Base-by-base conservation (phyloP, 768 basidiomycete genomes). In the Candolleomyces eurysporus region DNA sequence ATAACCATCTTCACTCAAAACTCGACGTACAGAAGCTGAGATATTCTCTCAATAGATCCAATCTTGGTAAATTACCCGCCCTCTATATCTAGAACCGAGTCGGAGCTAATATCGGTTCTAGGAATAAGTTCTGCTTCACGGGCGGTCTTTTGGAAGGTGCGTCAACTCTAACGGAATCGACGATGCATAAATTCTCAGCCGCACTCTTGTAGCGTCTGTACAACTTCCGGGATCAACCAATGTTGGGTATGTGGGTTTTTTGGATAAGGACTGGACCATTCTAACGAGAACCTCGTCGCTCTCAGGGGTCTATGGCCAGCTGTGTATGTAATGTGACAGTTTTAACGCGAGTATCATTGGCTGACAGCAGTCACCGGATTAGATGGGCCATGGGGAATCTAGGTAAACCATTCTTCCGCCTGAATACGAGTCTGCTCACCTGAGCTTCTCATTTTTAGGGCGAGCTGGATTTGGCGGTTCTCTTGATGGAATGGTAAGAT, bases 391-490 rank as follows among this genome's bases (percentile, higher is more conserved):
- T 81, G 78, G 80, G 80, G 7, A 80, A 85, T 82, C 67, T 90
- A 80, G 76, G 78, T 80, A 36, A 66, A 71, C 32, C 30, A 19
- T 16, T 19, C 3, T 6, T 14, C 11, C 13, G 14, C 17, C 19
- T 45, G 14, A 8, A 19, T 14, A 6, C 10, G 5, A 22, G n/a
- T n/a, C 1, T 22, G 11, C 5, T 26, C 6, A 22, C 19, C 22
- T 46, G 9, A 46, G 42, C 32, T 26, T 6, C 39, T 17, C 8
- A 21, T 31, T 19, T 21, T 5, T 9, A 19, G 21, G 86, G 90
- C 80, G 91, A 55, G 89, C 90, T 39, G 90, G 90, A 19, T 92
- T 84, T 69, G 90, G 89, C 63, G 88, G 86, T 43, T 84, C 80
- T 60, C 76, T 87, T 4, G 89, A 90, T 61, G 88, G 87, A 56